Percentiles rank a stretch among this genome's conserved stretches.
Conservation (phyloP, 352 stramenopile genomes). For the Phytophthora parvispora region DNA sequence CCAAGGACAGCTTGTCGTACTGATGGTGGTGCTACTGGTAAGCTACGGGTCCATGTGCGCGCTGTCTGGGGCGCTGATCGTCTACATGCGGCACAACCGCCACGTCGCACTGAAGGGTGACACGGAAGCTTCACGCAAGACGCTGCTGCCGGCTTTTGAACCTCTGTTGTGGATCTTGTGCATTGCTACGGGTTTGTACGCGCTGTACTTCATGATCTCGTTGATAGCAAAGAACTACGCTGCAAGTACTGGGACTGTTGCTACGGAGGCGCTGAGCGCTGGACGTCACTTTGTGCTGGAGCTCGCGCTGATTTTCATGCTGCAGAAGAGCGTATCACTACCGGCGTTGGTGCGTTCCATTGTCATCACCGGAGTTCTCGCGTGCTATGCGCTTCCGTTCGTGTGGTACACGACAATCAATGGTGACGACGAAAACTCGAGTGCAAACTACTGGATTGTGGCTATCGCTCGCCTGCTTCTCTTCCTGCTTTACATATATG, state of each 20-base stretch:
- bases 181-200: conserved; percentile 30
- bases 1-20: conserved; percentile 33
- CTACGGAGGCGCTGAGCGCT: conserved; percentile 43
- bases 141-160: conserved; percentile 60
- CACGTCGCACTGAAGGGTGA: conserved; percentile 48
- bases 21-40: conserved; percentile 46
- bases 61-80: conserved; percentile 42
- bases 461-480: conserved; percentile 36
- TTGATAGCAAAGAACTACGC: conserved; percentile 35
- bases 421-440: conserved; percentile 10
- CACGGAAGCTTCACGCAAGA: conserved; percentile 51
- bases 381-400: conserved; percentile 52
- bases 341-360: conserved; percentile 49
- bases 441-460: conserved; percentile 34
- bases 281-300: conserved; percentile 58
- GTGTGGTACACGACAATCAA: conserved; percentile 42
- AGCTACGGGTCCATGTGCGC: conserved; percentile 50
- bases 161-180: conserved; percentile 57
- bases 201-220: conserved; percentile 42
- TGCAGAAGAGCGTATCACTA: conserved; percentile 62
- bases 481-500: conserved; percentile 50
- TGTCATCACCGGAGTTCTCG: conserved; percentile 37
- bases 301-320: conserved; percentile 61
- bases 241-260: conserved; percentile 16
- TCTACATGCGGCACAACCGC: conserved; percentile 59